Evolutionary conservation across 768 basidiomycete genomes (phyloP).

Genomic region (Boletus rufocinnamomeus): DNA sequence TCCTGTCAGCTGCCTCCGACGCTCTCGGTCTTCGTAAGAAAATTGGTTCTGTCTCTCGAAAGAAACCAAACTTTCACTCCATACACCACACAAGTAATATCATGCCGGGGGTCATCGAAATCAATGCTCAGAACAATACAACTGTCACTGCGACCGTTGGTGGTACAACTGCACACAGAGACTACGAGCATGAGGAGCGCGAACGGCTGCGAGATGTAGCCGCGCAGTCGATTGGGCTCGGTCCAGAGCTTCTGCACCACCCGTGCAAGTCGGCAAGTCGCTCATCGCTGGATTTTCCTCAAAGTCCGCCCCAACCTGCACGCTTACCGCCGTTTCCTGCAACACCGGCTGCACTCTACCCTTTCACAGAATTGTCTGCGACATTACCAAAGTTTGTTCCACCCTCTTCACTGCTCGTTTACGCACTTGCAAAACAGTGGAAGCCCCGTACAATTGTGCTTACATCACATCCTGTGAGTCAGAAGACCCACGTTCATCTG

Average conservation of each 20-base stretch:
- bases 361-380: constrained; percentile 54
- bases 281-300: constrained; percentile 22
- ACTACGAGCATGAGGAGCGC: constrained; percentile 71
- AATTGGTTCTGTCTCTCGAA: constrained; percentile 43
- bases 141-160: constrained; percentile 20
- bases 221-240: constrained; percentile 74
- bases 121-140: constrained; percentile 45
- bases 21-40: constrained; percentile 46
- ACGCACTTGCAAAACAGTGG: constrained; percentile 75
- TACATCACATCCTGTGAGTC: constrained; percentile 40
- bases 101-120: constrained; percentile 74
- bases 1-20: constrained; percentile 57
- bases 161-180: constrained; percentile 32
- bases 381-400: constrained; percentile 70
- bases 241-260: constrained; percentile 50
- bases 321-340: constrained; percentile 63
- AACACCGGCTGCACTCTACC: constrained; percentile 48
- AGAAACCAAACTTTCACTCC: constrained; percentile 36
- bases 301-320: constrained; percentile 6
- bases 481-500: constrained; percentile 62
- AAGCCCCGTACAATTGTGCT: constrained; percentile 64
- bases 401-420: constrained; percentile 67
- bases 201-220: constrained; percentile 74
- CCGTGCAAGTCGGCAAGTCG: constrained; percentile 25
- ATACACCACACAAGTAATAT: constrained; percentile 40